Evolutionary conservation across 2,329 filamentous ascomycete species (phyloP).

Genomic region (Beauveria scarabaeidicola): DNA sequence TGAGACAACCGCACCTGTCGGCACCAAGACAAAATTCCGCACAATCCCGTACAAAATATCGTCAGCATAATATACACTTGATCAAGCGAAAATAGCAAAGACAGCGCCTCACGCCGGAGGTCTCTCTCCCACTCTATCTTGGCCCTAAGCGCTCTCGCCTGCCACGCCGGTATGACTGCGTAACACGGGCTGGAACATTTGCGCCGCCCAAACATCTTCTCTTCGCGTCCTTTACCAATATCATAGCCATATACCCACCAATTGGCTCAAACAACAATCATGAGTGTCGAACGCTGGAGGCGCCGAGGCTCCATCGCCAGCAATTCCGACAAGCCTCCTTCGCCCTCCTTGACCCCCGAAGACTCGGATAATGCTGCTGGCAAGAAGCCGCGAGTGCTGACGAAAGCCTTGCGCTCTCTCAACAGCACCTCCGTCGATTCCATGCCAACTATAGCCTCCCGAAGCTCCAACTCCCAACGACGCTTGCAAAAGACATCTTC

Average conservation of each 20-base stretch:
- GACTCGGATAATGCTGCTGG: slow-evolving; percentile 15
- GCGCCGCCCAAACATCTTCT: neutral
- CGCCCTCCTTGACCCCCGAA: neutral
- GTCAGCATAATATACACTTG: slow-evolving; percentile 3
- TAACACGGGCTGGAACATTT: neutral
- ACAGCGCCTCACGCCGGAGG: neutral
- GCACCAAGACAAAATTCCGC: slow-evolving; percentile 1
- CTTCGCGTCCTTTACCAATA: neutral
- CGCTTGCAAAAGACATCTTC: slow-evolving; percentile 31
- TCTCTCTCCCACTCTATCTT: neutral
- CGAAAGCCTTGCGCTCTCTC: slow-evolving; percentile 30
- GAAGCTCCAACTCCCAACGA: slow-evolving; percentile 24
- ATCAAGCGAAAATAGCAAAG: neutral
- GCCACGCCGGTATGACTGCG: slow-evolving; percentile 2
- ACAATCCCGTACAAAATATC: slow-evolving; percentile 4
- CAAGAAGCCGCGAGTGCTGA: slow-evolving; percentile 28
- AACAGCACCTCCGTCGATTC: slow-evolving; percentile 34
- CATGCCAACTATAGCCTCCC: slow-evolving; percentile 23
- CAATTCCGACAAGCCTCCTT: neutral
- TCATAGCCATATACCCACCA: neutral
- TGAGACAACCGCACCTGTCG: slow-evolving; percentile 5
- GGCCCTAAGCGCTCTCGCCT: neutral
- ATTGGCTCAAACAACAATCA: neutral
- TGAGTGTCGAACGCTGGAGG: slow-evolving; percentile 12
- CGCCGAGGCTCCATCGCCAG: neutral